Evolutionary conservation across 73 alveolate genomes (phyloP).

Genomic region (Breviolum minutum): DNA sequence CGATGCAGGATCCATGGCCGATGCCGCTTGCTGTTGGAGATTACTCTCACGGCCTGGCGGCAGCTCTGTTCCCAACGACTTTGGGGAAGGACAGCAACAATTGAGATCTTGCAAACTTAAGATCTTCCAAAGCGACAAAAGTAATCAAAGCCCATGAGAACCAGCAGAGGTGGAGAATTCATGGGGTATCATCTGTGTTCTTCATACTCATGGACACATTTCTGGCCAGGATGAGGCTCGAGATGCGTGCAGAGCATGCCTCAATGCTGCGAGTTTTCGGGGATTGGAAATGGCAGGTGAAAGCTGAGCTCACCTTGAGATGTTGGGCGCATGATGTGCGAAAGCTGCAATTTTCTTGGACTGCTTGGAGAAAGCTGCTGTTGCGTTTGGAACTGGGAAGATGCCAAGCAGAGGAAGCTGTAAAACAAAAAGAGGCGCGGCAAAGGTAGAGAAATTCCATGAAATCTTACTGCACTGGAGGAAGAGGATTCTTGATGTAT

Average conservation of each 20-base stretch:
- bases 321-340: background rate
- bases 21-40: slow-evolving; percentile 1
- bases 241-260: slow-evolving; percentile 27
- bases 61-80: slow-evolving; percentile 31
- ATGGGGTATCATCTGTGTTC: background rate
- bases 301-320: slow-evolving; percentile 20
- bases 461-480: background rate
- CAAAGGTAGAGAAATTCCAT: background rate
- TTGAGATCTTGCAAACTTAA: background rate
- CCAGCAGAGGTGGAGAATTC: background rate
- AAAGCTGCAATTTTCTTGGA: background rate
- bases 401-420: background rate
- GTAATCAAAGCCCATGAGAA: background rate
- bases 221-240: slow-evolving; percentile 26
- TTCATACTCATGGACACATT: too few species aligned
- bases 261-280: background rate
- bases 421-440: background rate
- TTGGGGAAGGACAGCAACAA: slow-evolving; percentile 7
- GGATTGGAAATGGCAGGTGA: slow-evolving; percentile 50
- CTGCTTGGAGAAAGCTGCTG: background rate
- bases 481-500: background rate
- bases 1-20: background rate
- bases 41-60: background rate
- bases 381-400: background rate
- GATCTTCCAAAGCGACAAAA: background rate